Base-by-base conservation (phyloP, 2,329 filamentous ascomycete species). In the Claviceps digitariae region DNA sequence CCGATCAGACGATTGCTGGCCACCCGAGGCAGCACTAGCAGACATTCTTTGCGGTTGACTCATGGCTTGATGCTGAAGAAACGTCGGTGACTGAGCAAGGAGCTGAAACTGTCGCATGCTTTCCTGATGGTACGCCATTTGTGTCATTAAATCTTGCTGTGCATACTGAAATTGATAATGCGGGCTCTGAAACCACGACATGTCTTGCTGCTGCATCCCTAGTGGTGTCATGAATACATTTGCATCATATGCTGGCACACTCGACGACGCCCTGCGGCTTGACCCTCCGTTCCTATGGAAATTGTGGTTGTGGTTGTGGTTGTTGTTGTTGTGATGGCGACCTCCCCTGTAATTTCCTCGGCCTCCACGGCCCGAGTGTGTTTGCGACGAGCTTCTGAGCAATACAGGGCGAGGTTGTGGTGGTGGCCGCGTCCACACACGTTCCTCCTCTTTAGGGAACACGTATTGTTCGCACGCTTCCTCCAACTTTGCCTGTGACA, bases 401-500 rank as follows among this genome's bases (percentile, higher is more conserved):
- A 81, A 66, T n/a, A 77, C 72, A 10, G 80, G 80, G 17, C 78
- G 74, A 34, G 79, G 70, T 40, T 74, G 73, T 6, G 73, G 66
- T 2, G 74, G 65, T n/a, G 78, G 79, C 55, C 79, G 77, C 57
- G 80, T 76, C 62, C 75, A 83, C 44, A 78, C 72, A 55, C 72
- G 72, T 63, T 82, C 79, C 62, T 94, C 90, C 65, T 94, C 87
- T 53, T 87, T 86, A 4, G 93, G 93, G 61, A 86, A 96, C 54
- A 87, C 82, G 63, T 84, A 98, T 65, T 91, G 81, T 65, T 94
- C 87, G 67, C 90, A 96, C 65, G 86, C 90, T 62, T 89, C 83
- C 4, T 83, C 79, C 46, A 98, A 75, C 61, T 93, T 88, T 23
- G 82, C 87, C 51, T 86, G 79, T 1, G 86, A 82, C 20, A 96